phyloP scores from a whole-genome alignment of 352 stramenopile genomes.

The Blastocystis sp. region DNA sequence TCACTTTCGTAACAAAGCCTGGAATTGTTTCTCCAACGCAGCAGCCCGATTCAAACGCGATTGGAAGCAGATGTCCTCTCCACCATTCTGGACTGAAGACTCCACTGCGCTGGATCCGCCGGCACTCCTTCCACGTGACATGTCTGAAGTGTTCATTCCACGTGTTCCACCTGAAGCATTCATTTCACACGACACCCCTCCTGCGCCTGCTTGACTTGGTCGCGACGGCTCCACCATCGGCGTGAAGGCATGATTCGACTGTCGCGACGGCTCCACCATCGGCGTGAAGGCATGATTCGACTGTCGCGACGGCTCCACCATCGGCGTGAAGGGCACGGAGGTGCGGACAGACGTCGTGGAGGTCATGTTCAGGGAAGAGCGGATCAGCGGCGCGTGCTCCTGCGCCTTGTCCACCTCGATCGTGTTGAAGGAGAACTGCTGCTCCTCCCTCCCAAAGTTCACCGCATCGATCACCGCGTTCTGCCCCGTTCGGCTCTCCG shows the following conservation, averaged over 20 bases:
- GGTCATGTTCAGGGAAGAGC: slow-evolving; percentile 19
- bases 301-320: neutral
- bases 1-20: neutral
- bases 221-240: slow-evolving; percentile 2
- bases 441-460: neutral
- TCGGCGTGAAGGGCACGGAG: slow-evolving; percentile 11
- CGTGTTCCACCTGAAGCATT: too few relatives aligned
- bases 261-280: neutral
- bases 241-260: neutral
- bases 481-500: neutral
- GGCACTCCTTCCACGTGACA: too few relatives aligned
- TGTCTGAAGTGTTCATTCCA: too few relatives aligned
- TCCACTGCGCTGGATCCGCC: too few relatives aligned
- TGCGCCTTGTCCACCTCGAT: neutral
- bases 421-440: slow-evolving; percentile 46
- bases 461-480: slow-evolving; percentile 6
- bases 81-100: neutral
- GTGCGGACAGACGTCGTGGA: slow-evolving; percentile 1
- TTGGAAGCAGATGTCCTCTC: slow-evolving; percentile 38
- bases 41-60: slow-evolving; percentile 39
- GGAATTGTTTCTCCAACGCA: slow-evolving; percentile 57
- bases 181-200: too few relatives aligned
- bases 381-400: neutral
- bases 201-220: neutral
- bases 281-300: slow-evolving; percentile 6